Conservation (phyloP, 805 yeast species). For the Trichomonascus vanleenenianus region DNA sequence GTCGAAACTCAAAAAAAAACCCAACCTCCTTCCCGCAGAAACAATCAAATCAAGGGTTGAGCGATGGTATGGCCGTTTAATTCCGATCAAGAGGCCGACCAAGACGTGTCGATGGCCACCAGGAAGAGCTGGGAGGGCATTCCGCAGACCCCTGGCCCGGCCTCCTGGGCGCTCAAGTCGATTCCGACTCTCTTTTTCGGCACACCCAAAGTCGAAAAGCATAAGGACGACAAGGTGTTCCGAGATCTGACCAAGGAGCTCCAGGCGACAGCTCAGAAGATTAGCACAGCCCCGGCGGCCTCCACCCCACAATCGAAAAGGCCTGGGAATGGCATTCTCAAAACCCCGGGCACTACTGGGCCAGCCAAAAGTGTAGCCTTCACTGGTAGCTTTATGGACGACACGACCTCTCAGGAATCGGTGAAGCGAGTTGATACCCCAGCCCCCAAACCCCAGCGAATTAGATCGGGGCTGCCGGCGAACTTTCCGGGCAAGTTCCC, state of each 20-base stretch:
- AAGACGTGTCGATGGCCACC: slow-evolving; percentile 4
- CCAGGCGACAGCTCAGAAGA: neutral
- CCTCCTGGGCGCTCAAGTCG: slow-evolving; percentile 17
- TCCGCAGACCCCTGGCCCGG: slow-evolving; percentile 19
- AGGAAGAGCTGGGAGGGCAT: slow-evolving; percentile 5
- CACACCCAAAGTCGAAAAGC: slow-evolving; percentile 12
- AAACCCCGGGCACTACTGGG: slow-evolving; percentile 16
- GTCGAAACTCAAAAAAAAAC: neutral
- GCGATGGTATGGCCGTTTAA: slow-evolving; percentile 5
- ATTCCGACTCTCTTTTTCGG: slow-evolving; percentile 17
- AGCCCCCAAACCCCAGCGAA: slow-evolving; percentile 1
- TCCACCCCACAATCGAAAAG: neutral
- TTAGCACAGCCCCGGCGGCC: neutral
- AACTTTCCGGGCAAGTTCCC: slow-evolving; percentile 21
- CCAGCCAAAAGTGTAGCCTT: slow-evolving; percentile 14
- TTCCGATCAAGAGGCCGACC: slow-evolving; percentile 5
- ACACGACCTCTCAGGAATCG: no score
- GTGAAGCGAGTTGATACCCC: neutral
- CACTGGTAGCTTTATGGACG: slow-evolving; percentile 2
- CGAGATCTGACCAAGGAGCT: neutral
- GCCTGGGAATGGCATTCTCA: slow-evolving; percentile 11
- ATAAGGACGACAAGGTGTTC: slow-evolving; percentile 6
- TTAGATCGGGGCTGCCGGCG: slow-evolving; percentile 14
- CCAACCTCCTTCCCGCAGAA: slow-evolving; percentile 5
- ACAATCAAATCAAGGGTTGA: neutral